Conservation (phyloP, 306 rosid species). For the Purshia tridentata region DNA sequence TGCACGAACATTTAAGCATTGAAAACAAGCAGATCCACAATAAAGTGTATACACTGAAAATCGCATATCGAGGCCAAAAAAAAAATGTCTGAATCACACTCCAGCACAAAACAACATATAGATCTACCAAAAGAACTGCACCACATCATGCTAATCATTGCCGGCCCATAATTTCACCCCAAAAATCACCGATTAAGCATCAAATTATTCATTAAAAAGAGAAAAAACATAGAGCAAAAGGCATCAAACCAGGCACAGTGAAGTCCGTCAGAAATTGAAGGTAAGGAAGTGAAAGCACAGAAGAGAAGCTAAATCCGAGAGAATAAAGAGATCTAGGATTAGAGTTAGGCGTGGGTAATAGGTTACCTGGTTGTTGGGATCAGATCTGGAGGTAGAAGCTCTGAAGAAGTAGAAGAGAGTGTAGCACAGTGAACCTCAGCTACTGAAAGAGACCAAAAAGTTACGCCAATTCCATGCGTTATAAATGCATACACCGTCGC, state of each 20-base stretch:
- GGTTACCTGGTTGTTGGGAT: conserved; percentile 34
- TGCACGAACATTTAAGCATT: background rate
- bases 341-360: background rate
- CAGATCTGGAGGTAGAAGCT: conserved; percentile 34
- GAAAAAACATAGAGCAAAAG: too few relatives aligned
- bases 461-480: background rate
- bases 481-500: background rate
- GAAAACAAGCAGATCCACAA: background rate
- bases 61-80: conserved; percentile 16
- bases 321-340: conserved; percentile 27
- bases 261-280: background rate
- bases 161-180: background rate
- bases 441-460: background rate
- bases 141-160: background rate
- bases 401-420: conserved; percentile 19
- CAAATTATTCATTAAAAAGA: background rate
- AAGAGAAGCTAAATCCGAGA: background rate
- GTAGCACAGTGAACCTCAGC: background rate
- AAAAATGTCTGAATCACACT: conserved; percentile 17
- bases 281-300: conserved; percentile 13
- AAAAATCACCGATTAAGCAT: background rate
- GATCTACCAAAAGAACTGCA: conserved; percentile 31
- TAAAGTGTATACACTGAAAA: background rate
- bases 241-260: conserved; percentile 12
- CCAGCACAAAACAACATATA: background rate